These are phyloP conservation scores for Cladorrhinum sp. DNA, from an alignment of 2,329 filamentous ascomycete species.

Conservation along the genomic window DNA sequence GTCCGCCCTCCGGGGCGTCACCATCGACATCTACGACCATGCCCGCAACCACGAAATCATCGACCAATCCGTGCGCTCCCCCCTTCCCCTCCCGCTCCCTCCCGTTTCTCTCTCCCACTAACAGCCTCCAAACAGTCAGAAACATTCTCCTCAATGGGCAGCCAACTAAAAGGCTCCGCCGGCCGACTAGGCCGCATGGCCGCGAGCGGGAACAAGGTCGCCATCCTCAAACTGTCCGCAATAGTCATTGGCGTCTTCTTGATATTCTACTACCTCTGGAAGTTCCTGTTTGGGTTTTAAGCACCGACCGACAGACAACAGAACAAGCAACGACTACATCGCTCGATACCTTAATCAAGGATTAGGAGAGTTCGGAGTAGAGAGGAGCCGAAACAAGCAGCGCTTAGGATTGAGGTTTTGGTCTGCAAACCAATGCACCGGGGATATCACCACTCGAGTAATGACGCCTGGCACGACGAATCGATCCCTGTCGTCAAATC, in stretches of 20 bases:
- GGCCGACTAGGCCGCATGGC: constrained; percentile 85
- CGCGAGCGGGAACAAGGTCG: constrained; percentile 82
- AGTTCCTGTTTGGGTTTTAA: constrained; percentile 54
- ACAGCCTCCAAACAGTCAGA: constrained; percentile 70
- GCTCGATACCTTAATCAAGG: too few relatives aligned
- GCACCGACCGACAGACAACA: not conserved
- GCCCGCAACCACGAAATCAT: constrained; percentile 85
- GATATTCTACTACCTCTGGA: constrained; percentile 69
- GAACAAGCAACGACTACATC: too few relatives aligned
- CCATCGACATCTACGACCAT: constrained; percentile 96
- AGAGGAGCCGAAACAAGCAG: too few relatives aligned
- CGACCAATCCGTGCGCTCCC: constrained; percentile 69
- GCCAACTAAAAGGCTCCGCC: constrained; percentile 79
- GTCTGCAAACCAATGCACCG: too few relatives aligned
- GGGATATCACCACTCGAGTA: too few relatives aligned
- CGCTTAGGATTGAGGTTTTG: too few relatives aligned
- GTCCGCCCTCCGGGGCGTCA: constrained; percentile 85
- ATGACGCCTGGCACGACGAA: too few relatives aligned
- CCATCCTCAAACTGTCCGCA: constrained; percentile 82
- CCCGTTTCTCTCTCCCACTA: not conserved
- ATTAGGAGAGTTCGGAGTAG: not conserved
- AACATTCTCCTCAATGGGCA: constrained; percentile 84
- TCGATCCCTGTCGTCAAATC: too few relatives aligned
- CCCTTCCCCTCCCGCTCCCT: not conserved
- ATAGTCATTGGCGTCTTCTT: constrained; percentile 74